Evolutionary conservation across 1,284 basidiomycete species (phyloP).

Genomic region (Tylopilus sp.): DNA sequence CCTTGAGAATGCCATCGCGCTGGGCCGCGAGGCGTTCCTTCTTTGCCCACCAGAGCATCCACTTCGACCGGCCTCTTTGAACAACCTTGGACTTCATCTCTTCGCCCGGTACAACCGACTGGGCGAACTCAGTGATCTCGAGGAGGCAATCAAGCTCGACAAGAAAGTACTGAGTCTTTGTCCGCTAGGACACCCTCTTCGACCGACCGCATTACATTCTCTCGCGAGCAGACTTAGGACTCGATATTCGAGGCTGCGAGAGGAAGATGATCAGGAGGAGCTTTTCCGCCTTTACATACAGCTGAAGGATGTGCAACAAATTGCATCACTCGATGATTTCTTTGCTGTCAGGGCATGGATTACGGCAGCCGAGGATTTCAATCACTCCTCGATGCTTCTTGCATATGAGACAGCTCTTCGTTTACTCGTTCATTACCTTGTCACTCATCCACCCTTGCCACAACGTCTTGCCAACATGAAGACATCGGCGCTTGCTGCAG

Average conservation of each 20-base stretch:
- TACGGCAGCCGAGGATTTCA: background rate
- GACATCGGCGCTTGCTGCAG: conserved; percentile 6
- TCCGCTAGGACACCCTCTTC: conserved; percentile 2
- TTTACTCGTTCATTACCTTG: conserved; percentile 6
- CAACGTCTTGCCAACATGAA: conserved; percentile 7
- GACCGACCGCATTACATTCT: background rate
- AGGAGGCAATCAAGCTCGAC: conserved; percentile 1
- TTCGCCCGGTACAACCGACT: too few relatives aligned
- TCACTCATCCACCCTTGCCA: conserved; percentile 7
- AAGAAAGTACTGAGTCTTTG: background rate
- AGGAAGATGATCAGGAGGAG: background rate
- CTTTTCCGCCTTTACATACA: conserved; percentile 2
- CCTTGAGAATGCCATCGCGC: too few relatives aligned
- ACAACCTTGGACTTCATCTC: too few relatives aligned
- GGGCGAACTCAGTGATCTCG: background rate
- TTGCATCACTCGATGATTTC: background rate
- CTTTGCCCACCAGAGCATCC: too few relatives aligned
- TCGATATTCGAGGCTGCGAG: background rate
- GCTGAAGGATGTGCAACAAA: background rate
- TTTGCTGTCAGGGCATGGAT: conserved; percentile 5
- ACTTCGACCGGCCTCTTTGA: too few relatives aligned
- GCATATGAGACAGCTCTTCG: conserved; percentile 11
- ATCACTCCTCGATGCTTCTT: conserved; percentile 9
- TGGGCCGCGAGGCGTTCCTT: too few relatives aligned
- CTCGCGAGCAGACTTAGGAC: background rate